phyloP scores from a whole-genome alignment of 1,139 yeast genomes.

The Geotrichum aggregatum region DNA sequence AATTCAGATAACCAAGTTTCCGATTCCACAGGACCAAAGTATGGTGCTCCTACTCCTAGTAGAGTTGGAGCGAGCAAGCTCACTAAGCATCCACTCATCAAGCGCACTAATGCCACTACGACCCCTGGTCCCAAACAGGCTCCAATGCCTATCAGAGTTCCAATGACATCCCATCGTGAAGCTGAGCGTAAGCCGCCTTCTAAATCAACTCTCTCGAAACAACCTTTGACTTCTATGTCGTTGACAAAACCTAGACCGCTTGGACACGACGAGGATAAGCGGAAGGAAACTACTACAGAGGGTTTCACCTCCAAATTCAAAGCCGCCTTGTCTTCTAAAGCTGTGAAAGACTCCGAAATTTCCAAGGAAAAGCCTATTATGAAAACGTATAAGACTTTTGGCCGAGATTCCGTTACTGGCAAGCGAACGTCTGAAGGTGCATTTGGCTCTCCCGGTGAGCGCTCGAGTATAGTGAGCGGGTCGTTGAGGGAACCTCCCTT shows the following conservation, averaged over 20 bases:
- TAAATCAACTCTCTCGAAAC: not conserved
- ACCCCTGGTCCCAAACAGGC: conserved; percentile 8
- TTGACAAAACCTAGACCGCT: not conserved
- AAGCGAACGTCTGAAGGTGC: conserved; percentile 23
- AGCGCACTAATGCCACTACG: conserved; percentile 3
- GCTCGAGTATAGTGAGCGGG: not conserved
- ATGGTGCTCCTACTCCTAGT: conserved; percentile 9
- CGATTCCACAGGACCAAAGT: not conserved
- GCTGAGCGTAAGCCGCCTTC: not conserved
- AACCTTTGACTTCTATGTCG: conserved; percentile 5
- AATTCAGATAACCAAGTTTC: not conserved
- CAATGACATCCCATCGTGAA: conserved; percentile 5
- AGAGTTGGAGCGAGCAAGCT: conserved; percentile 5
- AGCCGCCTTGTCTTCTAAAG: conserved; percentile 1
- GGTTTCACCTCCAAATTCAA: conserved; percentile 4
- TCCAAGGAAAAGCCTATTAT: not conserved
- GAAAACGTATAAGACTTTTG: not conserved
- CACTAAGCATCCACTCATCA: conserved; percentile 7
- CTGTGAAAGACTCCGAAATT: not conserved
- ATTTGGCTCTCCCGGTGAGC: conserved; percentile 12
- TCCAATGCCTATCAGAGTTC: conserved; percentile 5
- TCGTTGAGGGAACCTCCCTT: conserved; percentile 7
- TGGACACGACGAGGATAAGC: conserved; percentile 1
- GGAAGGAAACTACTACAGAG: conserved; percentile 2
- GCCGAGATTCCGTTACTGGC: not conserved